phyloP scores from a whole-genome alignment of 1,139 yeast genomes.

The Eremothecium cymbalariae region DNA sequence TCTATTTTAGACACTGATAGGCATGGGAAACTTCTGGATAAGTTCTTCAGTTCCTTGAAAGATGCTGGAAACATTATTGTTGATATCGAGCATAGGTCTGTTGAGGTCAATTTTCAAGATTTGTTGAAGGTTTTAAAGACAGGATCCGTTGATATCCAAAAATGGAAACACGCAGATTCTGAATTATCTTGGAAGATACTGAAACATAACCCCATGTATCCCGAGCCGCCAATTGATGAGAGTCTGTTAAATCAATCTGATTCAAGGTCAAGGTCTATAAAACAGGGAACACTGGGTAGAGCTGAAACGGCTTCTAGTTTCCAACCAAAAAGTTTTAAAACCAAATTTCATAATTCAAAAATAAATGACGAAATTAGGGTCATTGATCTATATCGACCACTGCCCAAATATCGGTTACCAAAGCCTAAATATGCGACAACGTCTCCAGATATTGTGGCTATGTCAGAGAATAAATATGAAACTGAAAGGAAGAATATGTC shows the following conservation, averaged over 20 bases:
- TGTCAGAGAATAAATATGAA: conserved; percentile 14
- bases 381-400: conserved; percentile 17
- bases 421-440: conserved; percentile 4
- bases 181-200: too few species aligned
- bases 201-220: too few species aligned
- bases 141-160: conserved; percentile 12
- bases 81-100: conserved; percentile 9
- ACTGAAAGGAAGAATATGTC: conserved; percentile 15
- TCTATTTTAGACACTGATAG: conserved; percentile 19
- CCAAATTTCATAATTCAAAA: conserved; percentile 26
- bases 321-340: conserved; percentile 18
- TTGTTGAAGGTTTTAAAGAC: conserved; percentile 16
- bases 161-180: conserved; percentile 13
- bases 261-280: too few species aligned
- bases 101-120: conserved; percentile 16
- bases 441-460: conserved; percentile 7
- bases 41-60: conserved; percentile 18
- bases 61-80: conserved; percentile 13
- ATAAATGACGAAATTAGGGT: conserved; percentile 24
- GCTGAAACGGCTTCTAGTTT: too few species aligned
- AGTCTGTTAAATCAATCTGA: too few species aligned
- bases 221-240: too few species aligned
- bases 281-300: too few species aligned
- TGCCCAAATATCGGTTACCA: conserved; percentile 4
- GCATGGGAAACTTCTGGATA: conserved; percentile 13